These are phyloP conservation scores for Vigna hirtella DNA, from an alignment of 306 rosid species.

Conservation along the genomic window DNA sequence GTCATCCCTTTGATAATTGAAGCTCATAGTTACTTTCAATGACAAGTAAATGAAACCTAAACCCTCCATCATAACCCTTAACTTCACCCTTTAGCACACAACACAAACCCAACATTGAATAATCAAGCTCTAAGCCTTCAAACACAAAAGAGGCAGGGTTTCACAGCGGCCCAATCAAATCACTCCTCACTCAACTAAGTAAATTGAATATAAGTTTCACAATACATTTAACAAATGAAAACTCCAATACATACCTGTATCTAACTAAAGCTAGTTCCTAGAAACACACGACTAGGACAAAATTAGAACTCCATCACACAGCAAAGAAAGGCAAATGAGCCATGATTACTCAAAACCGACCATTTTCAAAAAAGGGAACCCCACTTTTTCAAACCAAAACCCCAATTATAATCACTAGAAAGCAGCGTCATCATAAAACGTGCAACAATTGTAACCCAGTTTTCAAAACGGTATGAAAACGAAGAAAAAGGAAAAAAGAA, in stretches of 20 bases:
- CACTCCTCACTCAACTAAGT: neutral
- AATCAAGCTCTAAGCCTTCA: conserved; percentile 24
- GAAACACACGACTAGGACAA: conserved; percentile 31
- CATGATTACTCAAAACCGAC: conserved; percentile 25
- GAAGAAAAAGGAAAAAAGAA: neutral
- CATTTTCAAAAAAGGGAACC: neutral
- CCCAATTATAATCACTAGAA: conserved; percentile 32
- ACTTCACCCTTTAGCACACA: conserved; percentile 29
- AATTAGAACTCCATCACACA: conserved; percentile 5
- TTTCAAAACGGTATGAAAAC: neutral
- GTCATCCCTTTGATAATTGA: conserved; percentile 25
- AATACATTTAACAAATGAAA: neutral
- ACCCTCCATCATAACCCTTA: conserved; percentile 38
- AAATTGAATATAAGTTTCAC: neutral
- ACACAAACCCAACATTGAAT: neutral
- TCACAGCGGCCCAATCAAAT: conserved; percentile 17
- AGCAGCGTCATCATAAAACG: conserved; percentile 18
- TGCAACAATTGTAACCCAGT: conserved; percentile 18
- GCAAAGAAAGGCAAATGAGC: conserved; percentile 30
- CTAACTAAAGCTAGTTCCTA: conserved; percentile 34
- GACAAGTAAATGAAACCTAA: conserved; percentile 31
- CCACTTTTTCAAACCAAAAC: conserved; percentile 22
- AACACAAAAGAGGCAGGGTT: conserved; percentile 32
- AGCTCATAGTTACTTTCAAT: conserved; percentile 1
- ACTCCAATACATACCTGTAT: neutral